Base-by-base conservation (phyloP, 148 eudicot species). In the Persicaria maculosa region DNA sequence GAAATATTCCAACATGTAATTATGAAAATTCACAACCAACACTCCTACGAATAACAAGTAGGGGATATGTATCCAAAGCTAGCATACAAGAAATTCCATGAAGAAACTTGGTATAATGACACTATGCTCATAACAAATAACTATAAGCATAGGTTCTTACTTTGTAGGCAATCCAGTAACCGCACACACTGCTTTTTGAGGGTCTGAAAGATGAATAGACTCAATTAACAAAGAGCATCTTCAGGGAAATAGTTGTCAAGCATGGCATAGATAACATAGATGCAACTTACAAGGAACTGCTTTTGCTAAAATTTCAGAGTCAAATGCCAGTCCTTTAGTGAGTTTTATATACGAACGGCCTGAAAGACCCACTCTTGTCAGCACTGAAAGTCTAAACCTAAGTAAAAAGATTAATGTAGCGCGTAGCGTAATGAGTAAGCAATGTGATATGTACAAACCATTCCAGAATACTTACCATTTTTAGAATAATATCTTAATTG, bases 131-230 rank as follows among this genome's bases (percentile, higher is more conserved):
- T 44, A 17, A 58, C 16, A 68, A 72, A 44, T 16, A 36, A 68
- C 16, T 36, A 62, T 16, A 59, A 19, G 72, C 36, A 44, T 11
- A 44, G 73, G 54, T n/a, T 72, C 90, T 81, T 83, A 89, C 97
- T 83, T 87, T n/a, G 96, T 97, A 68, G 98, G 93, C 71, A 91
- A 78, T 70, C 98, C 98, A 58, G 98, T 91, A 75, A 94, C 79
- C 20, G 75, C 89, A 79, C 98, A 94, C 44, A 91, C 68, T 61
- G 88, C 87, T 83, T 83, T 88, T 70, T 86, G 78, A 48, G 93
- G 93, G 79, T 93, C 98, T 93, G 87, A 75, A 83, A 80, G 69
- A 77, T 77, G 47, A 48, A 47, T 59, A 12, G 72, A 64, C 25
- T 68, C 58, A 52, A 47, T 50, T 44, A 76, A 67, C 73, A 43